Conservation (phyloP, 495 filamentous ascomycete species). For the Penicillium coffeae region DNA sequence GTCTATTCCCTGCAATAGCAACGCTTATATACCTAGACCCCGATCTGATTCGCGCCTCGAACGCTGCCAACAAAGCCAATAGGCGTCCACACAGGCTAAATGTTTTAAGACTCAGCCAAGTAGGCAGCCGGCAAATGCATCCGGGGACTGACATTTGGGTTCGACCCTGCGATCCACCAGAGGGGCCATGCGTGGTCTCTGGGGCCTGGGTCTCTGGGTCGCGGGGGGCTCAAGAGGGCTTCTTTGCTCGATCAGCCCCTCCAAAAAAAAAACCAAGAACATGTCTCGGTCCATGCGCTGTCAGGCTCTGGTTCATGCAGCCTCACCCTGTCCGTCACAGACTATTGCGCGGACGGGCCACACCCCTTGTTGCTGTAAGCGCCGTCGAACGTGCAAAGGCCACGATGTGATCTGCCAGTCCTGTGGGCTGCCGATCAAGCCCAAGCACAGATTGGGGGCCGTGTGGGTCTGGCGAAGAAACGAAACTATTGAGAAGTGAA, state of each 20-base stretch:
- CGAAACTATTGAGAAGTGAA: background rate
- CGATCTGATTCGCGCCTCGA: too few relatives aligned
- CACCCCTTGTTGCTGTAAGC: constrained; percentile 10
- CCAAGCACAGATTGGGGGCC: background rate
- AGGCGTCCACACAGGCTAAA: background rate
- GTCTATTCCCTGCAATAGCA: too few relatives aligned
- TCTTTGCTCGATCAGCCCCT: too few relatives aligned
- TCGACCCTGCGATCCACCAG: background rate
- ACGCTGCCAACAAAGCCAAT: too few relatives aligned
- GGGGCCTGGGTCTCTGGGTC: too few relatives aligned
- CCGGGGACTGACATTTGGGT: background rate
- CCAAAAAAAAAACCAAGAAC: background rate
- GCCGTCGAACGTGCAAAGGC: constrained; percentile 9
- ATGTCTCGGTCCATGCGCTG: background rate
- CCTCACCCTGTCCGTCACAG: background rate
- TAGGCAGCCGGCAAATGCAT: background rate
- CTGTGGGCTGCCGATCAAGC: background rate
- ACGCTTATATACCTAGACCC: too few relatives aligned
- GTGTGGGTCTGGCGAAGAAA: background rate
- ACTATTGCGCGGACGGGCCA: background rate
- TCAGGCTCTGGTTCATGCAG: constrained; percentile 1
- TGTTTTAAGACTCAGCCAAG: background rate
- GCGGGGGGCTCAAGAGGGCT: too few relatives aligned
- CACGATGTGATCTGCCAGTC: constrained; percentile 12
- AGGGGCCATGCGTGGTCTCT: too few relatives aligned